These are phyloP conservation scores for Lodderomyces theae DNA, from an alignment of 1,139 yeast genomes.

Conservation along the genomic window DNA sequence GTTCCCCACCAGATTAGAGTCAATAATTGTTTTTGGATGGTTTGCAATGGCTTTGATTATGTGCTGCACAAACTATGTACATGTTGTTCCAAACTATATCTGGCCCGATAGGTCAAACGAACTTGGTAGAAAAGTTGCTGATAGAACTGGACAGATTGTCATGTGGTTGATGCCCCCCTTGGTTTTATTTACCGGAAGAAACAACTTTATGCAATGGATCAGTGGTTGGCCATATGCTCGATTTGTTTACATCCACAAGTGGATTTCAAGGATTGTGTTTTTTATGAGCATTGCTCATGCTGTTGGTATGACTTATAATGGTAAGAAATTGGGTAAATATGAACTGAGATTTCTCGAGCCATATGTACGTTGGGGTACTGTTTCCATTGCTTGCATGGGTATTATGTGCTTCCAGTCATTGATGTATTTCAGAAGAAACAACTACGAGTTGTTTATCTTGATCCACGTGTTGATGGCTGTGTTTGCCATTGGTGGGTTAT, in stretches of 20 bases:
- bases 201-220: slow-evolving; percentile 59
- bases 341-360: slow-evolving; percentile 32
- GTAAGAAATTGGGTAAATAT: slow-evolving; percentile 33
- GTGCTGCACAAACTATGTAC: slow-evolving; percentile 38
- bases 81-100: slow-evolving; percentile 33
- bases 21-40: slow-evolving; percentile 49
- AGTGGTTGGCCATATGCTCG: slow-evolving; percentile 68
- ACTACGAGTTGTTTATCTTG: slow-evolving; percentile 63
- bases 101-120: slow-evolving; percentile 35
- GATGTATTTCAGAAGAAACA: slow-evolving; percentile 49
- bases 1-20: slow-evolving; percentile 66
- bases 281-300: slow-evolving; percentile 49
- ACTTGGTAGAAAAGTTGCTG: slow-evolving; percentile 56
- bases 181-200: slow-evolving; percentile 62
- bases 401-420: slow-evolving; percentile 47
- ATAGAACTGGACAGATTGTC: slow-evolving; percentile 55
- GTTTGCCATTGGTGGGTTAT: slow-evolving; percentile 55
- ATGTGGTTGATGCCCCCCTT: slow-evolving; percentile 50
- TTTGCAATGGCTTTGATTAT: slow-evolving; percentile 49
- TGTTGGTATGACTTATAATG: slow-evolving; percentile 44
- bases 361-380: slow-evolving; percentile 56
- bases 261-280: slow-evolving; percentile 54
- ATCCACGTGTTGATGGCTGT: slow-evolving; percentile 59
- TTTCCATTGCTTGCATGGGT: slow-evolving; percentile 38
- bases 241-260: slow-evolving; percentile 63